Conservation (phyloP, 2,329 filamentous ascomycete genomes). For the Botrytis squamosa region DNA sequence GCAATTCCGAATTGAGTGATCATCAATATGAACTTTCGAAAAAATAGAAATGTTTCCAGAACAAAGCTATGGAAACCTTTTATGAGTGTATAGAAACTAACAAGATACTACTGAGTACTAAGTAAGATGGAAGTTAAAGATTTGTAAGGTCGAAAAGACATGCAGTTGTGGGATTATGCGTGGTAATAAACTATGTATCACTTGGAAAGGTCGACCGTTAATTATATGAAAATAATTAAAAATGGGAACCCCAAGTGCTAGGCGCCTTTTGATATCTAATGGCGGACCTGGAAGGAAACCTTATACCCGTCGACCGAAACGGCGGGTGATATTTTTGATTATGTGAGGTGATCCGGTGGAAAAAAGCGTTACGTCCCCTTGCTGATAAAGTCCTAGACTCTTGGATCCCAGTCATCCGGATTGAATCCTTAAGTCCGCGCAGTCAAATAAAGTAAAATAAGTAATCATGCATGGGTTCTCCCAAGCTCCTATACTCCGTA, state of each 20-base stretch:
- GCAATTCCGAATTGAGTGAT: neutral
- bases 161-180: neutral
- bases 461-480: conserved; percentile 6
- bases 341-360: conserved; percentile 8
- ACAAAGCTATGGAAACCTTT: neutral
- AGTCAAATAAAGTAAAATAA: neutral
- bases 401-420: neutral
- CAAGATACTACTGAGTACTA: neutral
- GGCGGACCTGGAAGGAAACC: neutral
- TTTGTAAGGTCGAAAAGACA: neutral
- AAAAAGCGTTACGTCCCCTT: neutral
- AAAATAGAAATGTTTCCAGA: neutral
- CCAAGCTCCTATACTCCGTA: conserved; percentile 1
- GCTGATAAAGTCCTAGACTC: neutral
- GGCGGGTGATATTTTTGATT: conserved; percentile 10
- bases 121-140: neutral
- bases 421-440: neutral
- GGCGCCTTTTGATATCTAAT: neutral
- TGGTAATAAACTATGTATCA: neutral
- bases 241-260: neutral
- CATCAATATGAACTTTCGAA: neutral
- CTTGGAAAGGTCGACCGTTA: neutral
- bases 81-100: neutral
- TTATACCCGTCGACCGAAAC: conserved; percentile 7
- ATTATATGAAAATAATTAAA: conserved; percentile 14